Evolutionary conservation across 2,329 filamentous ascomycete genomes (phyloP).

Genomic region (Periconia sp.): DNA sequence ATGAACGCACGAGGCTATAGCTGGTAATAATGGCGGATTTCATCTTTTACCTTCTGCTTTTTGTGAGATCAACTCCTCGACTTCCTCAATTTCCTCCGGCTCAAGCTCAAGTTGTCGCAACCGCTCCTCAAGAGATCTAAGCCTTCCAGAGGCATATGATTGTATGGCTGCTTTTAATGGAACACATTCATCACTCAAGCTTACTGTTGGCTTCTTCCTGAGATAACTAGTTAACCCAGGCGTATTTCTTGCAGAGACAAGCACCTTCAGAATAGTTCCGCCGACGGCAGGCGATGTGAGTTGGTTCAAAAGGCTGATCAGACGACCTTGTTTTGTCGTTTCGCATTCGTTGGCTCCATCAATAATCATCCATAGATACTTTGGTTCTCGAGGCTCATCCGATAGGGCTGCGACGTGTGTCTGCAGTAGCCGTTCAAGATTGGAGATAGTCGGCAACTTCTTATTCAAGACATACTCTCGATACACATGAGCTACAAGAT

Average conservation of each 20-base stretch:
- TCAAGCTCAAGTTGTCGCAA: slow-evolving; percentile 12
- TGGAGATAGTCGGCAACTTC: slow-evolving; percentile 12
- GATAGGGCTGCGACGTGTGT: slow-evolving; percentile 13
- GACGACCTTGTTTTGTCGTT: slow-evolving; percentile 16
- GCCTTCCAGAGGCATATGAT: slow-evolving; percentile 8
- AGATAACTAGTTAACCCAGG: slow-evolving; percentile 3
- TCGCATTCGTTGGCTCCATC: slow-evolving; percentile 38
- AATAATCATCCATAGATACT: slow-evolving; percentile 27
- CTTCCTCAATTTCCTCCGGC: slow-evolving; percentile 7
- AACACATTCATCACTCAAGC: slow-evolving; percentile 8
- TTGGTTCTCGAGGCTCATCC: slow-evolving; percentile 4
- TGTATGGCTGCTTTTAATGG: slow-evolving; percentile 12
- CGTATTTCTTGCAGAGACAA: slow-evolving; percentile 8
- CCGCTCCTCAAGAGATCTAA: slow-evolving; percentile 5
- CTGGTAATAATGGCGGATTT: no score
- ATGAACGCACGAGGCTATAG: no score
- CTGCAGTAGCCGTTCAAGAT: slow-evolving; percentile 23
- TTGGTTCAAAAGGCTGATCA: slow-evolving; percentile 22
- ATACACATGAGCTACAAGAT: slow-evolving; percentile 29
- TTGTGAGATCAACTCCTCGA: slow-evolving; percentile 6
- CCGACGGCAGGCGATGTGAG: slow-evolving; percentile 6
- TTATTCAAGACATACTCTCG: slow-evolving; percentile 26
- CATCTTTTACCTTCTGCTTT: slow-evolving; percentile 8
- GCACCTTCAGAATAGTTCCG: slow-evolving; percentile 14
- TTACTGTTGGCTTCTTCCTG: slow-evolving; percentile 7